phyloP scores from a whole-genome alignment of 768 basidiomycete genomes.

The Cyathus striatus region DNA sequence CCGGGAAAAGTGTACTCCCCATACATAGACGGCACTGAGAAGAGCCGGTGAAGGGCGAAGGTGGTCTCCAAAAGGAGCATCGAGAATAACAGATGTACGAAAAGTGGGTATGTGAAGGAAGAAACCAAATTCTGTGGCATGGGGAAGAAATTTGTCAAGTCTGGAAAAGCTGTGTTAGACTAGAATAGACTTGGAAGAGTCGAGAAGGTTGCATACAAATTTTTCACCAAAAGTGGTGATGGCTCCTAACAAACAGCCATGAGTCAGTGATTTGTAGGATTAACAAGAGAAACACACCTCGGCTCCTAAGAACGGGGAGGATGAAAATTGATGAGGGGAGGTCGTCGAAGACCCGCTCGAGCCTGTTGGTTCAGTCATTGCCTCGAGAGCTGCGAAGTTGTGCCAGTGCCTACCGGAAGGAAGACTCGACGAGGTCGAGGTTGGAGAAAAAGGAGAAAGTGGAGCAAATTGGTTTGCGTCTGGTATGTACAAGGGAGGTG shows the following conservation, averaged over 20 bases:
- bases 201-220: conserved; percentile 23
- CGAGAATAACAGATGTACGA: conserved; percentile 40
- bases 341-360: conserved; percentile 38
- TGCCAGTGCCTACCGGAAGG: conserved; percentile 41
- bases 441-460: conserved; percentile 39
- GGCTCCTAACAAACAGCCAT: conserved; percentile 28
- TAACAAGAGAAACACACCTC: conserved; percentile 21
- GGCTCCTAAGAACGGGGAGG: conserved; percentile 30
- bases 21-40: conserved; percentile 43
- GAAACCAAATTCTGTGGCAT: conserved; percentile 58
- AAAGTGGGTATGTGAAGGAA: conserved; percentile 54
- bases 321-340: conserved; percentile 26
- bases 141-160: conserved; percentile 52
- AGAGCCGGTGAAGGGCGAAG: conserved; percentile 45
- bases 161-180: conserved; percentile 28
- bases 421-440: conserved; percentile 39
- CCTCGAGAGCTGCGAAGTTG: conserved; percentile 27
- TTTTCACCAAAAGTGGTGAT: conserved; percentile 27
- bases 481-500: conserved; percentile 26
- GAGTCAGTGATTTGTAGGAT: conserved; percentile 3
- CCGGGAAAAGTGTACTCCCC: conserved; percentile 47
- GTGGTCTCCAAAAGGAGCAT: conserved; percentile 41
- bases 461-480: conserved; percentile 22
- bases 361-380: conserved; percentile 36
- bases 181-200: background rate